These are phyloP conservation scores for Powellomyces hirtus DNA, from an alignment of 192 early-diverging fungal genomes.

Conservation along the genomic window DNA sequence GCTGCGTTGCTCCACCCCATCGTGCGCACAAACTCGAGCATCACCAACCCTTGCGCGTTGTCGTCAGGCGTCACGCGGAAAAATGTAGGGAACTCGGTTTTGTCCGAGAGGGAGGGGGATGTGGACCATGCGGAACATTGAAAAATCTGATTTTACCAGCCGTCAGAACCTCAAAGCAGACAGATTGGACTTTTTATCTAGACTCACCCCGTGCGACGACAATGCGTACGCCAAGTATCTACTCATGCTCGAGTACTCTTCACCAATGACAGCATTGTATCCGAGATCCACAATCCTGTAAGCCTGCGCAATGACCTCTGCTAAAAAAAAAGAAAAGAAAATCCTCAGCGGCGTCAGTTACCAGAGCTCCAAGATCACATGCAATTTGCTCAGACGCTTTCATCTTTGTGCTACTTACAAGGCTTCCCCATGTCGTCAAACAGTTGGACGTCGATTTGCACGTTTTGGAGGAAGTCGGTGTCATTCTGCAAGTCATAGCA, in stretches of 20 bases:
- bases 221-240: neutral
- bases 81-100: slow-evolving; percentile 37
- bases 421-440: too few relatives aligned
- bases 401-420: too few relatives aligned
- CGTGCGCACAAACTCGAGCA: slow-evolving; percentile 16
- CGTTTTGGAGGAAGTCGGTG: too few relatives aligned
- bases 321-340: neutral
- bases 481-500: too few relatives aligned
- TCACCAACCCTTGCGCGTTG: slow-evolving; percentile 29
- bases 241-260: neutral
- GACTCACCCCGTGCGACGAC: neutral
- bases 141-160: too few relatives aligned
- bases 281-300: neutral
- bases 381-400: too few relatives aligned
- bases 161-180: too few relatives aligned
- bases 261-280: neutral
- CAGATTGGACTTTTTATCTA: too few relatives aligned
- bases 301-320: neutral
- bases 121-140: slow-evolving; percentile 36
- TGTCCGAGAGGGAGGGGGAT: slow-evolving; percentile 22
- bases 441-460: too few relatives aligned
- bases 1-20: slow-evolving; percentile 26
- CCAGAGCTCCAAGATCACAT: too few relatives aligned
- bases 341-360: too few relatives aligned
- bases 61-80: slow-evolving; percentile 37